Conservation (phyloP, 108 stramenopile genomes). For the Mediolabrus comicus region DNA sequence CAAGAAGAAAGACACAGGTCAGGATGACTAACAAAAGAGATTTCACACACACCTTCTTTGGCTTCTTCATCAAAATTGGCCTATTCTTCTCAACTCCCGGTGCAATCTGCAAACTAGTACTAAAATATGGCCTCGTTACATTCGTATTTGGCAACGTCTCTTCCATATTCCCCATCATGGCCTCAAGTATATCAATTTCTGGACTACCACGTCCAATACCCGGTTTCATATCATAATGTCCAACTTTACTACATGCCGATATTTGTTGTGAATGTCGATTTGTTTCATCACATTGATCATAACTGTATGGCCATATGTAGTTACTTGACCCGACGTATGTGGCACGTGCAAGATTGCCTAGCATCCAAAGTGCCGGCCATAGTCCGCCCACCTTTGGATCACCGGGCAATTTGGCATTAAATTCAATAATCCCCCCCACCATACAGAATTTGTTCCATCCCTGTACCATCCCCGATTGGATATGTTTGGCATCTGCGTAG, state of each 20-base stretch:
- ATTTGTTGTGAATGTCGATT: constrained; percentile 76
- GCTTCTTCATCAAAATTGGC: constrained; percentile 53
- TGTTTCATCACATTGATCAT: constrained; percentile 69
- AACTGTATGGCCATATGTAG: constrained; percentile 90
- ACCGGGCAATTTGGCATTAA: constrained; percentile 82
- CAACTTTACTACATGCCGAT: constrained; percentile 72
- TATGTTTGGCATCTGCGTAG: constrained; percentile 70
- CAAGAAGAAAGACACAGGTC: too few relatives aligned
- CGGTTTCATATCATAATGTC: constrained; percentile 78
- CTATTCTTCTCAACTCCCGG: constrained; percentile 45
- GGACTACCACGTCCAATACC: constrained; percentile 82
- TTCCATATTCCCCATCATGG: constrained; percentile 76
- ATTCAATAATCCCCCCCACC: constrained; percentile 88
- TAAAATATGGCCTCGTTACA: constrained; percentile 83
- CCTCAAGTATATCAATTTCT: constrained; percentile 90
- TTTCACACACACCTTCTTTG: constrained; percentile 23
- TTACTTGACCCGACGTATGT: constrained; percentile 91
- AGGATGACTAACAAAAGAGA: background rate
- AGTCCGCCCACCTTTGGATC: constrained; percentile 69
- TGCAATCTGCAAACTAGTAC: constrained; percentile 76
- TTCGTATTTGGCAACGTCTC: constrained; percentile 67
- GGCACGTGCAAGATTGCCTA: constrained; percentile 87
- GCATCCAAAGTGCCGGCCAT: constrained; percentile 92
- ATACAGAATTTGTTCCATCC: constrained; percentile 94
- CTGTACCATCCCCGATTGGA: constrained; percentile 86